phyloP scores from a whole-genome alignment of 106 monocot species.

The Posidonia australis region DNA sequence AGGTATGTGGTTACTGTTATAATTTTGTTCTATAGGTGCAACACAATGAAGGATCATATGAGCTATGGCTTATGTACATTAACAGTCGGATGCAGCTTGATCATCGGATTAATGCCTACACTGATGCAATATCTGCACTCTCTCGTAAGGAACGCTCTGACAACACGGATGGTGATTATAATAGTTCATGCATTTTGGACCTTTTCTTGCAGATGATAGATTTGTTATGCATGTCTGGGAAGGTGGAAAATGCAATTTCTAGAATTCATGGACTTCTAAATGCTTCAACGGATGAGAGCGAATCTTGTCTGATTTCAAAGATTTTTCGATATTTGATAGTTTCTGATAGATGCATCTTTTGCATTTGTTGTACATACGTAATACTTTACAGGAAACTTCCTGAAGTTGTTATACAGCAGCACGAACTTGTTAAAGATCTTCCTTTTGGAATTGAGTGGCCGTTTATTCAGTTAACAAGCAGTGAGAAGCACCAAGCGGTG shows the following conservation, averaged over 20 bases:
- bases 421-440: constrained; percentile 60
- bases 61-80: constrained; percentile 89
- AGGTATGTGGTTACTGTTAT: neutral
- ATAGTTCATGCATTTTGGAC: constrained; percentile 68
- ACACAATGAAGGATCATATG: constrained; percentile 65
- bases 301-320: constrained; percentile 24
- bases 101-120: constrained; percentile 53
- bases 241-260: constrained; percentile 35
- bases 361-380: constrained; percentile 60
- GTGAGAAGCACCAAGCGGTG: constrained; percentile 24
- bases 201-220: constrained; percentile 87
- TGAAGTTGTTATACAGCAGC: constrained; percentile 33
- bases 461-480: constrained; percentile 15
- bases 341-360: constrained; percentile 72
- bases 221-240: constrained; percentile 59
- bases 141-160: constrained; percentile 13
- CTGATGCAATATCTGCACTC: constrained; percentile 44
- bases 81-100: constrained; percentile 56
- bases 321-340: constrained; percentile 40
- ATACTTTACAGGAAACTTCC: constrained; percentile 63
- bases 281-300: constrained; percentile 3
- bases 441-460: constrained; percentile 59
- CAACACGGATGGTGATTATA: constrained; percentile 25
- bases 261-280: constrained; percentile 28
- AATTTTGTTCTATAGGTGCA: constrained; percentile 55